A percentile compares a stretch with the other conserved stretches of the same genome.
Conservation (phyloP, 2,329 filamentous ascomycete genomes). For the Cordyceps pruinosa region DNA sequence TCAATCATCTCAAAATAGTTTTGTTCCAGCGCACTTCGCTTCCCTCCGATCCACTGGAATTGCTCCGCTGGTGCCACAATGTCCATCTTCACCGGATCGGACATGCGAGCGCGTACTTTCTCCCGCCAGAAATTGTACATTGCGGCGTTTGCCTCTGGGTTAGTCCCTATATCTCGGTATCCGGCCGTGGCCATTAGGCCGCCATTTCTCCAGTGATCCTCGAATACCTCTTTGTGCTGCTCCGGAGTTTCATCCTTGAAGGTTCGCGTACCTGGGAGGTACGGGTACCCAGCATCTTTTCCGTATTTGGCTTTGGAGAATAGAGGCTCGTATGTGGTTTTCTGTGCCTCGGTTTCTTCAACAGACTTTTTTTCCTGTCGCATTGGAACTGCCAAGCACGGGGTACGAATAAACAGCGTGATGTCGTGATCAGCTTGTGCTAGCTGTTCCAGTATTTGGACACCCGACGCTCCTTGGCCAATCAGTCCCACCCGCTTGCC, state of each 20-base stretch:
- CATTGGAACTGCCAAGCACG: background rate
- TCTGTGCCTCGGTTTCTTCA: background rate
- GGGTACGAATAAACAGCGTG: background rate
- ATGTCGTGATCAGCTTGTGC: background rate
- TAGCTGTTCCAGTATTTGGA: background rate
- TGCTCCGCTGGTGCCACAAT: constrained; percentile 11
- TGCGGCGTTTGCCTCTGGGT: background rate
- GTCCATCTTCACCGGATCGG: constrained; percentile 10
- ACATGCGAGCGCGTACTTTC: constrained; percentile 1
- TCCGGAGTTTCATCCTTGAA: background rate
- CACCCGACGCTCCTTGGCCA: background rate
- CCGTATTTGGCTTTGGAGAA: background rate
- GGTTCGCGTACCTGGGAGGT: background rate
- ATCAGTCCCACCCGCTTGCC: constrained; percentile 15
- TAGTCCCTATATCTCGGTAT: background rate
- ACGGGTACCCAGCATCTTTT: background rate
- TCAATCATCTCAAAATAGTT: constrained; percentile 14
- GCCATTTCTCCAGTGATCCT: background rate
- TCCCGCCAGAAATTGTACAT: background rate
- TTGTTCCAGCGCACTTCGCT: background rate
- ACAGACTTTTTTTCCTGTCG: background rate
- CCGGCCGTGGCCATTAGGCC: background rate
- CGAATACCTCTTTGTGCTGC: background rate
- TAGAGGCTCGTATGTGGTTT: background rate
- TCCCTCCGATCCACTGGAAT: background rate